Percentiles rank a stretch among this genome's conserved stretches.
Conservation (phyloP, 139 green algal species). For the Coelastrella sp. region DNA sequence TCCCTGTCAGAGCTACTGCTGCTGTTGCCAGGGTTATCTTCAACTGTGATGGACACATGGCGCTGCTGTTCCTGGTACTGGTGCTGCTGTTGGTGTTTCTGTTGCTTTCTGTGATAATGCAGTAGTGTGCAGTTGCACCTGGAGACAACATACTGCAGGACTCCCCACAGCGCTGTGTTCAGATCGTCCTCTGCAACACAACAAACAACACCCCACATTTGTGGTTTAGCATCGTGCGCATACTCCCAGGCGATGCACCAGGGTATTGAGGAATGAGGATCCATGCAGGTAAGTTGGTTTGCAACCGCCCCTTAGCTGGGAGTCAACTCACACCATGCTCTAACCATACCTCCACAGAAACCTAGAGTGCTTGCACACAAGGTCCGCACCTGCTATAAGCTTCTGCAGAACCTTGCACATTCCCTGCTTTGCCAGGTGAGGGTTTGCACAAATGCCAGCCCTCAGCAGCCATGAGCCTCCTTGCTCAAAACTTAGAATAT, state of each 20-base stretch:
- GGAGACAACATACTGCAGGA: slow-evolving; percentile 11
- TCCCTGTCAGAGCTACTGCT: background rate
- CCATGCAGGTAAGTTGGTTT: too few species aligned
- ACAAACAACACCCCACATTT: background rate
- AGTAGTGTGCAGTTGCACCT: background rate
- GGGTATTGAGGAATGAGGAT: too few species aligned
- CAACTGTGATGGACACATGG: background rate
- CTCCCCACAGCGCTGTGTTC: background rate
- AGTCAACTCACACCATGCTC: too few species aligned
- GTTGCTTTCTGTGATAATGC: too few species aligned
- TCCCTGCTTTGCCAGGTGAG: background rate
- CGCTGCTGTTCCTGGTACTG: background rate
- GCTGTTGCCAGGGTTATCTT: background rate
- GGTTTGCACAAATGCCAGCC: background rate
- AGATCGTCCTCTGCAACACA: background rate
- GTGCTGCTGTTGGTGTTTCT: slow-evolving; percentile 9
- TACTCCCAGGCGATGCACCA: too few species aligned
- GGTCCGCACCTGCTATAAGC: slow-evolving; percentile 13
- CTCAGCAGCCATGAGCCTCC: slow-evolving; percentile 13
- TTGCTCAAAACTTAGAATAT: background rate
- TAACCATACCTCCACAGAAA: too few species aligned
- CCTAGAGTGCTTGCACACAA: too few species aligned
- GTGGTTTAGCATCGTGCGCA: too few species aligned
- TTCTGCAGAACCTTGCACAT: background rate
- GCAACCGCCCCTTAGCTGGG: too few species aligned